Evolutionary conservation across 805 yeast genomes (phyloP).

Genomic region (Sugiyamaella floridensis): DNA sequence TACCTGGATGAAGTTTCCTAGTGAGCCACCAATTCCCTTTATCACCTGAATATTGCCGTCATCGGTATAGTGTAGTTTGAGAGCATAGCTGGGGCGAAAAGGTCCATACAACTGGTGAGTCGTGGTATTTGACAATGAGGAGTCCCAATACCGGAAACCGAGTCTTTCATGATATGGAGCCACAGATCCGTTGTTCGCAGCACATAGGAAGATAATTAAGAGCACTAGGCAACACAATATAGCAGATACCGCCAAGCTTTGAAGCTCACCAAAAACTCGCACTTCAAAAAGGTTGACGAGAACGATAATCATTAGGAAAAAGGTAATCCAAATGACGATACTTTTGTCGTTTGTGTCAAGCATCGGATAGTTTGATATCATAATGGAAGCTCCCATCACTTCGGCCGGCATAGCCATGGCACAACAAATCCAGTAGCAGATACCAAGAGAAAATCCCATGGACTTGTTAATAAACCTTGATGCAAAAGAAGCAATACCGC

Average conservation of each 20-base stretch:
- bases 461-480: slow-evolving; percentile 61
- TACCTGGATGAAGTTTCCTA: slow-evolving; percentile 36
- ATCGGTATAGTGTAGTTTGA: not conserved
- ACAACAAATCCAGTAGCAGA: slow-evolving; percentile 68
- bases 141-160: slow-evolving; percentile 71
- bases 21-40: slow-evolving; percentile 39
- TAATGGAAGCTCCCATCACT: slow-evolving; percentile 69
- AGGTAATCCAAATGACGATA: slow-evolving; percentile 62
- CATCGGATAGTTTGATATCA: slow-evolving; percentile 60
- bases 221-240: slow-evolving; percentile 48
- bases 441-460: slow-evolving; percentile 58
- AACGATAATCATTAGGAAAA: slow-evolving; percentile 44
- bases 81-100: slow-evolving; percentile 46
- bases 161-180: slow-evolving; percentile 37
- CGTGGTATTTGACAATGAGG: slow-evolving; percentile 42
- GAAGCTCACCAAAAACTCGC: slow-evolving; percentile 66
- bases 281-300: slow-evolving; percentile 59
- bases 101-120: slow-evolving; percentile 54
- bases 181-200: slow-evolving; percentile 55
- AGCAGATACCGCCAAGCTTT: slow-evolving; percentile 52
- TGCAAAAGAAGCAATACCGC: slow-evolving; percentile 69
- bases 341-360: slow-evolving; percentile 42
- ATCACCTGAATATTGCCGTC: slow-evolving; percentile 1
- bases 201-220: slow-evolving; percentile 52
- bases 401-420: slow-evolving; percentile 72